Evolutionary conservation across 2,329 filamentous ascomycete genomes (phyloP), one percentile per base, ranked within the genome.

Genomic region (Fusarium chaquense): DNA sequence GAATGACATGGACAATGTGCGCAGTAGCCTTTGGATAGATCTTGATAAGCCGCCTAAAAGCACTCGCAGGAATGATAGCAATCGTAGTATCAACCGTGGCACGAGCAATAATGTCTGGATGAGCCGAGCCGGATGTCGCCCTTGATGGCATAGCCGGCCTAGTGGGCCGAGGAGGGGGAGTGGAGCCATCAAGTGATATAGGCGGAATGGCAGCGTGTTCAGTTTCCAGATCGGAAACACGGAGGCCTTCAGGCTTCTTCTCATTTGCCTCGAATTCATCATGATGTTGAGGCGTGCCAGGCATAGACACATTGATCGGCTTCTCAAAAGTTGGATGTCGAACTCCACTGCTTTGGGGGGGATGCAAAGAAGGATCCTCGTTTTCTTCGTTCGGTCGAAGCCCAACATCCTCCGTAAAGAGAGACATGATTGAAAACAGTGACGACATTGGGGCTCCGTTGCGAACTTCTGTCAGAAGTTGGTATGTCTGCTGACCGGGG

Each of bases 381-480:
- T 92, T 89, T n/a, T 90, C 87, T 6, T 92, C 90, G n/a, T 91
- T 89, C 1, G 90, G 87, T 24, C 90, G 88, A 35, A 99, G 83
- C 70, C 92, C 92, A 55, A 99, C 90, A 75, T 98, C 94, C 78
- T 99, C 96, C 5, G 96, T 99, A 76, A 99, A 99, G 0, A 99
- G 84, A 3, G 95, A 97, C 81, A 99, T 89, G 71, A 99, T 97
- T 1, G 96, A 98, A 79, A 99, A 99, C 3, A 99, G 82, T 0
- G 96, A 99, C 7, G 96, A 99, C 95, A 99, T 98, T 2, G 97
- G 95, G 2, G 96, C 94, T 16, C 96, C 96, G 75, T 99, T 99
- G 76, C 96, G 97, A 55, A 99, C 95, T 80, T 99, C 97, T 0
- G 96, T 99, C 56, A 99, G 84, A 40, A 99, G 86, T 78, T 98